Percentiles rank a stretch among this genome's conserved stretches.
Evolutionary conservation across 2,329 filamentous ascomycete species (phyloP).

Genomic region (Gremmenia infestans): DNA sequence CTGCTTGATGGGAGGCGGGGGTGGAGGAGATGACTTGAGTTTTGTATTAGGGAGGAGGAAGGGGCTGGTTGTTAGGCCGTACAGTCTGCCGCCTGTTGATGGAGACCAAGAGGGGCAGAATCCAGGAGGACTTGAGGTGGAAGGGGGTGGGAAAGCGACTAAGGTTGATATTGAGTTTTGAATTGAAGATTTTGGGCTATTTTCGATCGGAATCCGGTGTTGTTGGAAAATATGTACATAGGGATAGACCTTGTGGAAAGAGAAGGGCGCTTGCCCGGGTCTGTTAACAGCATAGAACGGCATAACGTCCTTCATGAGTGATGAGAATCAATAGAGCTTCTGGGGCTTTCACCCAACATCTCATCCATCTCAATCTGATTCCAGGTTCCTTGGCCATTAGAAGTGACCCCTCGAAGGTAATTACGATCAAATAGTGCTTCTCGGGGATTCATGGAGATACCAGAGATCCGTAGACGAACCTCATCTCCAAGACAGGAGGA

Average conservation of each 20-base stretch:
- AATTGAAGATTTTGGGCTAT: not conserved
- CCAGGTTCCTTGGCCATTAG: slow-evolving; percentile 31
- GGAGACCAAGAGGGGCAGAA: slow-evolving; percentile 51
- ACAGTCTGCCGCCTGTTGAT: slow-evolving; percentile 81
- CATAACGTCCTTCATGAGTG: slow-evolving; percentile 2
- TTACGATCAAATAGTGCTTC: slow-evolving; percentile 29
- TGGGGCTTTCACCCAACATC: slow-evolving; percentile 30
- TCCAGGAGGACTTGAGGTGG: slow-evolving; percentile 22
- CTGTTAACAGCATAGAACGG: not conserved
- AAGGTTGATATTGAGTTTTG: slow-evolving; percentile 33
- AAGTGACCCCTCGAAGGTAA: slow-evolving; percentile 30
- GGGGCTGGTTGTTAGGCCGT: slow-evolving; percentile 81
- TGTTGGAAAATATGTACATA: not conserved
- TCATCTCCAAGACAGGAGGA: slow-evolving; percentile 32
- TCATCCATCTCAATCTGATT: slow-evolving; percentile 33
- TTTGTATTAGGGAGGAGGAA: slow-evolving; percentile 79
- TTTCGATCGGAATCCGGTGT: not conserved
- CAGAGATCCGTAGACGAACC: slow-evolving; percentile 23
- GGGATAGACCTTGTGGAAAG: not conserved
- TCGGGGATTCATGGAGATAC: slow-evolving; percentile 23
- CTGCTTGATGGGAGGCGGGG: slow-evolving; percentile 69
- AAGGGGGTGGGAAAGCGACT: slow-evolving; percentile 25
- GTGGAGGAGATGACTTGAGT: slow-evolving; percentile 76
- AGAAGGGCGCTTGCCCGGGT: no score
- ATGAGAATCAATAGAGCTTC: slow-evolving; percentile 23